A percentile compares a stretch with the other conserved stretches of the same genome.
Evolutionary conservation across 768 basidiomycete genomes (phyloP).

Genomic region (Russula earlei): DNA sequence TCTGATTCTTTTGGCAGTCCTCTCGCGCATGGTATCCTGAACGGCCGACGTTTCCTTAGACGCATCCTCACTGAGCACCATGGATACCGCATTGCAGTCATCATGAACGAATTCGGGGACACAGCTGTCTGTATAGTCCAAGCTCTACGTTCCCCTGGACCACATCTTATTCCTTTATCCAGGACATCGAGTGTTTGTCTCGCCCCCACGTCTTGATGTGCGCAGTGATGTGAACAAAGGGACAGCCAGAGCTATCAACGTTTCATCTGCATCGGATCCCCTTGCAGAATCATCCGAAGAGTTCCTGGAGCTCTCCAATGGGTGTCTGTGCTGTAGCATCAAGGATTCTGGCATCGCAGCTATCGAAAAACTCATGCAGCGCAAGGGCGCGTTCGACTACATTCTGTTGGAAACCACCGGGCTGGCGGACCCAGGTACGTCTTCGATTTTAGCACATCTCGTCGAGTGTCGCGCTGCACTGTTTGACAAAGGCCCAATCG

Average conservation of each 20-base stretch:
- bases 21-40: neutral
- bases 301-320: slow-evolving; percentile 88
- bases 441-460: neutral
- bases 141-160: neutral
- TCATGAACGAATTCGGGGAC: slow-evolving; percentile 98
- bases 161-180: slow-evolving; percentile 20
- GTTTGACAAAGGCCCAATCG: slow-evolving; percentile 59
- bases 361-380: slow-evolving; percentile 84
- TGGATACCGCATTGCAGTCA: slow-evolving; percentile 94
- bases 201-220: neutral
- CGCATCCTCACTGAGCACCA: slow-evolving; percentile 89
- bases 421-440: slow-evolving; percentile 83
- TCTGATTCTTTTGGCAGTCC: neutral
- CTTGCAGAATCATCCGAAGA: slow-evolving; percentile 64
- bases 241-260: slow-evolving; percentile 77
- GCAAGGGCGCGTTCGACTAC: slow-evolving; percentile 86
- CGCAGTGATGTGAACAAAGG: neutral
- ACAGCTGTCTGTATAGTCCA: slow-evolving; percentile 69
- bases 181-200: slow-evolving; percentile 84
- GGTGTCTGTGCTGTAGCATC: slow-evolving; percentile 97
- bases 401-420: slow-evolving; percentile 95
- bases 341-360: slow-evolving; percentile 90
- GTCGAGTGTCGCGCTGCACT: neutral
- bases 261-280: slow-evolving; percentile 58
- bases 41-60: slow-evolving; percentile 28